Evolutionary conservation across 2,329 filamentous ascomycete genomes (phyloP).

Genomic region (Fusarium redolens): DNA sequence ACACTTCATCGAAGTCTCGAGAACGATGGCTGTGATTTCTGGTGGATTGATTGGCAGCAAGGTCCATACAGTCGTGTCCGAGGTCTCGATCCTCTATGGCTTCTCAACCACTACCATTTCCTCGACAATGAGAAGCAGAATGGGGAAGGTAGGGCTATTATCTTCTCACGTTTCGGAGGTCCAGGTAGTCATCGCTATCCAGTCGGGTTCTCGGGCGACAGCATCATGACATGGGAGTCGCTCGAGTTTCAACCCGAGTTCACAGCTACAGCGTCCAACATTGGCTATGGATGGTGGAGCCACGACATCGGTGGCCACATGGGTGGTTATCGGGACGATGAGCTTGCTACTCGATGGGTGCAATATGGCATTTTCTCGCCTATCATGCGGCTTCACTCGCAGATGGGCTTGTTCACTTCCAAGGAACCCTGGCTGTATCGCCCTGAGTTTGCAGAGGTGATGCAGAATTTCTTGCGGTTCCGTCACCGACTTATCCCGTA

Average conservation of each 20-base stretch:
- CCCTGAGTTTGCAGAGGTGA: constrained; percentile 56
- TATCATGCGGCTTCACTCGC: constrained; percentile 70
- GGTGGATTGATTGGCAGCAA: constrained; percentile 78
- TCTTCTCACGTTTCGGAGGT: constrained; percentile 71
- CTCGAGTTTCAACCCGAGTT: constrained; percentile 74
- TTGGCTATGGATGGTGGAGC: constrained; percentile 76
- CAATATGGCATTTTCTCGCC: constrained; percentile 72
- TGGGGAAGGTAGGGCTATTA: constrained; percentile 54
- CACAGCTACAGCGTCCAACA: constrained; percentile 73
- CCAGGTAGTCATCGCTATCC: constrained; percentile 73
- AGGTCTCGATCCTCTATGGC: constrained; percentile 72
- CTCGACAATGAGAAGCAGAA: constrained; percentile 58
- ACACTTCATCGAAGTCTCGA: constrained; percentile 68
- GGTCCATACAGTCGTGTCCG: constrained; percentile 63
- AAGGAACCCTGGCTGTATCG: constrained; percentile 72
- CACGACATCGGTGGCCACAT: constrained; percentile 76
- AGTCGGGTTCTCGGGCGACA: constrained; percentile 73
- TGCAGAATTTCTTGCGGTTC: constrained; percentile 62
- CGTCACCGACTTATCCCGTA: constrained; percentile 71
- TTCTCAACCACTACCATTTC: constrained; percentile 74
- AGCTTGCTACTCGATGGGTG: constrained; percentile 69
- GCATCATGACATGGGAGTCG: constrained; percentile 68
- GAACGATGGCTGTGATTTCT: constrained; percentile 68
- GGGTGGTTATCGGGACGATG: constrained; percentile 65
- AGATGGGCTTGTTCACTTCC: constrained; percentile 66